phyloP scores from a whole-genome alignment of 495 filamentous ascomycete genomes.

The Penicillium goetzii region DNA sequence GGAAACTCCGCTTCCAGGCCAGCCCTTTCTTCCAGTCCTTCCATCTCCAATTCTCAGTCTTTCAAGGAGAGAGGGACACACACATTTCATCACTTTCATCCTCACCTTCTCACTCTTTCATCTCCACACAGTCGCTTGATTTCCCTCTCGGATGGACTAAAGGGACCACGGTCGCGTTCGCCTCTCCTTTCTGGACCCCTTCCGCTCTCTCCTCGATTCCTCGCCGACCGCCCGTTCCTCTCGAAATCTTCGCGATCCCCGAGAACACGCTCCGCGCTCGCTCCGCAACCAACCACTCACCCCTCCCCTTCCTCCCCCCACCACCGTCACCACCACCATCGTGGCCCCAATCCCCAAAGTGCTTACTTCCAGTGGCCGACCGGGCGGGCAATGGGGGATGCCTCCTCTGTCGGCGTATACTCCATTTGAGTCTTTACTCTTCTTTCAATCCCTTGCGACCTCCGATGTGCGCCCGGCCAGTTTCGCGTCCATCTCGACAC shows the following conservation, averaged over 20 bases:
- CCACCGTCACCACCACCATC: conserved; percentile 32
- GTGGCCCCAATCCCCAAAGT: conserved; percentile 49
- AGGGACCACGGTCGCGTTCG: conserved; percentile 11
- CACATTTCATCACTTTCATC: not conserved
- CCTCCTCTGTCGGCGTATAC: conserved; percentile 70
- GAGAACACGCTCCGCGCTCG: conserved; percentile 20
- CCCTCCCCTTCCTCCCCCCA: conserved; percentile 7
- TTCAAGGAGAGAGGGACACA: not conserved
- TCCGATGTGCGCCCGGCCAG: conserved; percentile 65
- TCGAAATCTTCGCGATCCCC: conserved; percentile 23
- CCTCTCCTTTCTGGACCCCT: not conserved
- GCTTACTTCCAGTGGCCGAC: conserved; percentile 47
- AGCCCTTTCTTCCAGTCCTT: not conserved
- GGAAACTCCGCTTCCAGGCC: not conserved
- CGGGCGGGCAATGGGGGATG: conserved; percentile 55
- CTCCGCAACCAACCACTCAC: conserved; percentile 5
- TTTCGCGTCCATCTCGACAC: conserved; percentile 74
- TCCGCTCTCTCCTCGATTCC: conserved; percentile 2
- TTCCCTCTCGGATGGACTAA: conserved; percentile 5
- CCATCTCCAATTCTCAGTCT: not conserved
- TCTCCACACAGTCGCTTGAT: conserved; percentile 5
- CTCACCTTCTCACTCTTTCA: not conserved
- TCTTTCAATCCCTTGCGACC: conserved; percentile 80
- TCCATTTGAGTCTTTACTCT: conserved; percentile 82
- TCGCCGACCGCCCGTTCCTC: conserved; percentile 7